Conservation (phyloP, 768 basidiomycete genomes). For the Lyophyllum decastes region DNA sequence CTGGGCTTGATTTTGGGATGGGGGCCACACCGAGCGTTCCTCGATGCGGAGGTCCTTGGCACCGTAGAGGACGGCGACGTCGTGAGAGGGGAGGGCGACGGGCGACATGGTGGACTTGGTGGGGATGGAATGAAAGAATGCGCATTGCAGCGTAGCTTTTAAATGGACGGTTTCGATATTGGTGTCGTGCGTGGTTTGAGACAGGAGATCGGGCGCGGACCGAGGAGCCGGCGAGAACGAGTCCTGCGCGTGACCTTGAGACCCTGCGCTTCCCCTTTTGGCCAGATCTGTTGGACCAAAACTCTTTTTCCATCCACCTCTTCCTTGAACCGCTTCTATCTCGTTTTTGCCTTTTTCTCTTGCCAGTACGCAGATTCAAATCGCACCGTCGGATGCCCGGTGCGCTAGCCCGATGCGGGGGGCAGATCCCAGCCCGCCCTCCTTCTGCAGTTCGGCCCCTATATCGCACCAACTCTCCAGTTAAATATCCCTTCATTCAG, state of each 20-base stretch:
- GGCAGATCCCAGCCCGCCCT: slow-evolving; percentile 8
- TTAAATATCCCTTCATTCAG: slow-evolving; percentile 5
- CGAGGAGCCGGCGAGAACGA: slow-evolving; percentile 9
- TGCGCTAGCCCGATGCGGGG: slow-evolving; percentile 18
- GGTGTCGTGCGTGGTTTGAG: slow-evolving; percentile 15
- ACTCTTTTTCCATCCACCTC: neutral
- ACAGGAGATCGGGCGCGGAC: slow-evolving; percentile 23
- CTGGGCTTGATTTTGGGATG: slow-evolving; percentile 73
- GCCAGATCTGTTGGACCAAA: slow-evolving; percentile 9
- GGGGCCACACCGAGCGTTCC: slow-evolving; percentile 71
- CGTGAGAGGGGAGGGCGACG: slow-evolving; percentile 52
- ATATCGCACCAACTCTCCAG: slow-evolving; percentile 1
- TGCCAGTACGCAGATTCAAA: neutral
- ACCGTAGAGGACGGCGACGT: slow-evolving; percentile 82
- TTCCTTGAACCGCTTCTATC: neutral
- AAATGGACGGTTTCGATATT: slow-evolving; percentile 18
- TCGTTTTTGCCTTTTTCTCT: neutral
- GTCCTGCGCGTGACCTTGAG: slow-evolving; percentile 12
- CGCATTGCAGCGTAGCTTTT: slow-evolving; percentile 16
- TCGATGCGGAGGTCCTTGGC: slow-evolving; percentile 82
- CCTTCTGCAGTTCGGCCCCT: slow-evolving; percentile 8
- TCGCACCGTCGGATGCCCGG: slow-evolving; percentile 16
- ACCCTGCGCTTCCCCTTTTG: slow-evolving; percentile 10
- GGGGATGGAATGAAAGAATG: slow-evolving; percentile 18
- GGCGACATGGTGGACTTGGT: slow-evolving; percentile 33